These are phyloP conservation scores for Chytriomyces sp. DNA, from an alignment of 192 early-diverging fungal species.

Conservation along the genomic window DNA sequence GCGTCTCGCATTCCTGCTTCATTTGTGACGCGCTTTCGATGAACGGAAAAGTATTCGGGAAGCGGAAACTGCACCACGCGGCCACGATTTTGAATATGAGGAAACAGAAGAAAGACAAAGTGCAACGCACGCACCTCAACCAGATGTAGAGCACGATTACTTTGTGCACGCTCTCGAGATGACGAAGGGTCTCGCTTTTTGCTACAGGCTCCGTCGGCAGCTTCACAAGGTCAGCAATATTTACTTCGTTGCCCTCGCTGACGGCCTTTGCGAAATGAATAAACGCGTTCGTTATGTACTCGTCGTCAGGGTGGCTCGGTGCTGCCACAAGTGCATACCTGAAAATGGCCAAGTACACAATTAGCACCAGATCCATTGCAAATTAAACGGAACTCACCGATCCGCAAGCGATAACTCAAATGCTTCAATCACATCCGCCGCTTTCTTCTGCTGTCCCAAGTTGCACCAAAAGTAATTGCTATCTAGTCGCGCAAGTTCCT, in stretches of 20 bases:
- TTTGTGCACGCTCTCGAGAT: conserved; percentile 74
- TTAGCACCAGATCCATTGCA: no score
- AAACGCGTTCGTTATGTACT: background rate
- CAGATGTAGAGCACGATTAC: conserved; percentile 85
- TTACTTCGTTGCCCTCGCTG: conserved; percentile 44
- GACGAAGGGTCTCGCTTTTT: conserved; percentile 40
- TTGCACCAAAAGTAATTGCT: conserved; percentile 79
- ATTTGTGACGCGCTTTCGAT: conserved; percentile 45
- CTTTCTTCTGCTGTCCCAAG: conserved; percentile 60
- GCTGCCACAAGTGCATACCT: conserved; percentile 69
- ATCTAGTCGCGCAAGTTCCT: conserved; percentile 64
- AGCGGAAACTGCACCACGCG: conserved; percentile 50
- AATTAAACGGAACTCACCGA: no score
- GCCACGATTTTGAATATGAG: background rate
- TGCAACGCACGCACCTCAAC: conserved; percentile 50
- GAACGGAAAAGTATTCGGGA: conserved; percentile 58
- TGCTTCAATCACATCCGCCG: conserved; percentile 66
- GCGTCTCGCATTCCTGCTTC: conserved; percentile 54
- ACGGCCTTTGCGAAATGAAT: conserved; percentile 31
- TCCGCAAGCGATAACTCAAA: conserved; percentile 63
- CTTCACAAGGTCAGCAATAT: conserved; percentile 51
- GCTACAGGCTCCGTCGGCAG: conserved; percentile 46
- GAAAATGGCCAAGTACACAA: no score
- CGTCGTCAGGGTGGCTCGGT: conserved; percentile 58
- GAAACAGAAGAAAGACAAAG: background rate